Evolutionary conservation across 2,329 filamentous ascomycete genomes (phyloP), one percentile per base, ranked within the genome.

Genomic region (Chlorencoelia australis): DNA sequence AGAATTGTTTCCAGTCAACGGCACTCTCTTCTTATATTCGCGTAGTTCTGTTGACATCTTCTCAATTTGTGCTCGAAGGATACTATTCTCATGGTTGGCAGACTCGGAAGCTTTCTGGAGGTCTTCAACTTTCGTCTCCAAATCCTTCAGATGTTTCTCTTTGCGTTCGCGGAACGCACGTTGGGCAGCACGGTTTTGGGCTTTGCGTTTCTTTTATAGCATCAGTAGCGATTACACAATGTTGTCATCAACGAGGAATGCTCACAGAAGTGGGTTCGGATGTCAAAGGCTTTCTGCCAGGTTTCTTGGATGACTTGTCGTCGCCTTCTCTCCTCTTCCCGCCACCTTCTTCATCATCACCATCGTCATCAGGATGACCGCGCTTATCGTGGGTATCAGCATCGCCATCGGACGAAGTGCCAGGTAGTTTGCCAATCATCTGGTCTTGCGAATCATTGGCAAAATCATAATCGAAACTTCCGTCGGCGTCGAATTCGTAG

Each of bases 201-300:
- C 91, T 65, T 98, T 98, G 51, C 87, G 81, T 65, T 94, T 93
- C 86, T 94, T 53, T 30, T 45, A 7, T 24, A 27, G 21, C 26
- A 42, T 53, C 36, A 53, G 45, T 35, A 29, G 20, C 41, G 35
- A 31, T 37, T 42, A 30, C 33, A 35, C 39, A 17, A 47, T 33
- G 20, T 25, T 48, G 59, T 50, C 59, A 55, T 17, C 36, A 14
- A 20, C 19, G 36, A 37, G 14, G 29, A 42, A 38, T 39, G 75
- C 88, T 67, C 78, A 96, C 89, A 49, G 88, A 91, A 50, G 84
- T 96, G 16, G 91, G 91, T 61, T 96, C 91, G 15, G 85, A 93
- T 31, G 86, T 96, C 53, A 96, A 69, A 14, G 89, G 91, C 68
- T 98, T 98, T 45, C 91, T 77, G 33, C 91, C 91, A 4, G 91